phyloP scores from a whole-genome alignment of 768 basidiomycete genomes.

The Lactarius hengduanensis region DNA sequence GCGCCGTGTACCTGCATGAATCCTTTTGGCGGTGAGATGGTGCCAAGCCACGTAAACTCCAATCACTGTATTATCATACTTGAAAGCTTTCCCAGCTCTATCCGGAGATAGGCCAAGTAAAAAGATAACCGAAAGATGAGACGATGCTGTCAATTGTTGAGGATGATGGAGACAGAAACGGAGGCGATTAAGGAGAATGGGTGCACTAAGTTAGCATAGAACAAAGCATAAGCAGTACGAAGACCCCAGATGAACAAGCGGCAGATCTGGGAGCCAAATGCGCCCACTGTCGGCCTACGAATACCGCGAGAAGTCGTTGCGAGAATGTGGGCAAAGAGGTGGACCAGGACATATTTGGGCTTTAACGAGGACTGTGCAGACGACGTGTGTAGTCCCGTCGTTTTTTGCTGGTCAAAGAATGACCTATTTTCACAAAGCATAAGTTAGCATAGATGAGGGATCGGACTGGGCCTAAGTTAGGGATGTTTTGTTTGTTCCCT shows the following conservation, averaged over 20 bases:
- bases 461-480: neutral
- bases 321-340: too few relatives aligned
- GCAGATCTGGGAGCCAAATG: neutral
- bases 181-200: neutral
- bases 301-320: neutral
- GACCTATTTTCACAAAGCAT: too few relatives aligned
- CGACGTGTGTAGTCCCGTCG: neutral
- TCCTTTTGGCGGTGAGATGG: neutral
- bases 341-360: too few relatives aligned
- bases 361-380: neutral
- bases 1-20: neutral
- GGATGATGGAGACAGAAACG: neutral
- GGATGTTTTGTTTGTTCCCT: neutral
- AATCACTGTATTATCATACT: neutral
- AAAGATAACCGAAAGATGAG: neutral
- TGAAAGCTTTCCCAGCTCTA: neutral
- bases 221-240: neutral
- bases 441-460: neutral
- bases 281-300: neutral
- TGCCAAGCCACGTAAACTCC: neutral
- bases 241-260: neutral
- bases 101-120: neutral
- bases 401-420: too few relatives aligned
- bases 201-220: neutral
- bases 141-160: neutral